Evolutionary conservation across 345 rosid genomes (phyloP), one percentile per base, ranked within the genome.

Genomic region (Lepidium didymum): DNA sequence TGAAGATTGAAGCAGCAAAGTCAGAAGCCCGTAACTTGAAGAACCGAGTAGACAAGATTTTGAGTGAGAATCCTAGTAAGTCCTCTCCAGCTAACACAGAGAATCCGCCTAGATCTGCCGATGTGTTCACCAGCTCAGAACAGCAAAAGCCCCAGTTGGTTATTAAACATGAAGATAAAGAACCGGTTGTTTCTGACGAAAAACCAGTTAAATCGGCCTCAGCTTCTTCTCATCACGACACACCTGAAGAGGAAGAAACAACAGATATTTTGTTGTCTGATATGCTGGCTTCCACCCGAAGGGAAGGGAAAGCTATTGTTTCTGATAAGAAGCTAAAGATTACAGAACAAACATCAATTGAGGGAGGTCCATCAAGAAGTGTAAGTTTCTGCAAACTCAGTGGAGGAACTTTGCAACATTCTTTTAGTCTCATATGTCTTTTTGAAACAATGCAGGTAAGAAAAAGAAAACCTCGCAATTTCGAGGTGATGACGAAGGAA

Each of bases 31-130:
- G 53, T 35, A 79, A 68, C 62, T 70, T 86, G 80, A 89, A 78
- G 83, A 69, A 64, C 25, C 82, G 89, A 15, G 69, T 86, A 10
- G 95, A 89, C 53, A 86, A 82, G 74, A 80, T 89, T 71, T 52
- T 82, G 70, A 78, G 59, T 69, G 91, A 85, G 56, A 85, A 77
- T 67, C 88, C 88, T 29, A 72, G 52, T 69, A 87, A 79, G 68
- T 83, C 86, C 54, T 77, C 81, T 57, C 81, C 83, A 0, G 64
- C 77, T 46, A 82, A 81, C 78, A 69, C 70, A 27, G 55, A 81
- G 89, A 80, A 75, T 78, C 50, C 57, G 52, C 58, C 34, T 72
- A 71, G 37, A 62, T 79, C 80, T 29, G 50, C 72, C 42, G 82
- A 82, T 76, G 77, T 64, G 47, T 38, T 70, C 46, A 76, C 76